Evolutionary conservation across 805 yeast genomes (phyloP).

Genomic region (Kodamaea fukazawae): DNA sequence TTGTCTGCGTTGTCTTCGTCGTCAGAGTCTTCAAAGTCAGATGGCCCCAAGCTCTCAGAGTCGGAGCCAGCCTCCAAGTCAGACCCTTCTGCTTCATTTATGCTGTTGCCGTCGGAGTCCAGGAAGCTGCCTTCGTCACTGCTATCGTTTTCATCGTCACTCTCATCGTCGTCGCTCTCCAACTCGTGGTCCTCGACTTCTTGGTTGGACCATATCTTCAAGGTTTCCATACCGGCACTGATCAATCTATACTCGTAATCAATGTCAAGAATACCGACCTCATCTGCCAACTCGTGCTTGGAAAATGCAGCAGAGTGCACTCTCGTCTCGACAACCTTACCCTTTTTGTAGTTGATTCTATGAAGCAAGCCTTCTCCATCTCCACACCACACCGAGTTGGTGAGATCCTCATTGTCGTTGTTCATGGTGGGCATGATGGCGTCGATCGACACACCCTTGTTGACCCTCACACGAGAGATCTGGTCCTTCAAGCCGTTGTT

Average conservation of each 20-base stretch:
- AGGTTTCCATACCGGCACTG: conserved; percentile 78
- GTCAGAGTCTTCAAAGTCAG: conserved; percentile 11
- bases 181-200: conserved; percentile 19
- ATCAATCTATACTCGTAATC: conserved; percentile 79
- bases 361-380: conserved; percentile 72
- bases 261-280: conserved; percentile 70
- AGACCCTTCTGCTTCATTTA: background rate
- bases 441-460: conserved; percentile 72
- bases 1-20: conserved; percentile 16
- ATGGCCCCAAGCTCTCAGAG: conserved; percentile 11
- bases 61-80: conserved; percentile 6
- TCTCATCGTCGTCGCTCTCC: conserved; percentile 16
- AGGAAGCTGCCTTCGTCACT: conserved; percentile 5
- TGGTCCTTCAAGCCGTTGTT: conserved; percentile 75
- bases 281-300: conserved; percentile 53
- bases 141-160: conserved; percentile 11
- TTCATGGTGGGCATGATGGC: conserved; percentile 59
- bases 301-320: conserved; percentile 51
- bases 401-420: conserved; percentile 44
- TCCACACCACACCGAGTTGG: conserved; percentile 69
- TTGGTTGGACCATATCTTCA: conserved; percentile 70
- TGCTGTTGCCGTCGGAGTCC: too few relatives aligned
- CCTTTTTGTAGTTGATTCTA: conserved; percentile 61
- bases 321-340: conserved; percentile 63
- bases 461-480: conserved; percentile 67